These are phyloP conservation scores for Neoarthrinium moseri DNA, from an alignment of 2,329 filamentous ascomycete genomes.

Conservation along the genomic window DNA sequence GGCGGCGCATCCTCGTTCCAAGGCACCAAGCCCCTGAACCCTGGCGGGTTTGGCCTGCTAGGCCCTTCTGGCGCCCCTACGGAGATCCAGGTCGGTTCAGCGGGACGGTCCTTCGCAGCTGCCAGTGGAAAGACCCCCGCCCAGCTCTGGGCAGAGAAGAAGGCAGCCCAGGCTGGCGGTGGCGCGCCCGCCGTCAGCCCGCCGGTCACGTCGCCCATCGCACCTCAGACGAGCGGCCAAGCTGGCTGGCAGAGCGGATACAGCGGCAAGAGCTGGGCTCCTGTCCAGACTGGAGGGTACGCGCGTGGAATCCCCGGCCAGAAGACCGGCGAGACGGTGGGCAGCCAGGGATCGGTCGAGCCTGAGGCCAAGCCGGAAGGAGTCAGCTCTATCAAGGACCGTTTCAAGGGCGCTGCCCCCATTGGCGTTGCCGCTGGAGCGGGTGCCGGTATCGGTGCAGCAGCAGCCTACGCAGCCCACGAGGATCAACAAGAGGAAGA, in stretches of 20 bases:
- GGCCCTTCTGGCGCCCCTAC: slow-evolving; percentile 57
- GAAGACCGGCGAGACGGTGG: slow-evolving; percentile 57
- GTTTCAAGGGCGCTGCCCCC: slow-evolving; percentile 64
- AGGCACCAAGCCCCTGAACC: slow-evolving; percentile 86
- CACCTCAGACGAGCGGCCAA: slow-evolving; percentile 65
- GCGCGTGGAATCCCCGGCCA: slow-evolving; percentile 64
- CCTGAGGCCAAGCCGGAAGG: slow-evolving; percentile 60
- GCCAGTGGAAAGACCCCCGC: slow-evolving; percentile 94
- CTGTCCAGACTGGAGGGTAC: slow-evolving; percentile 73
- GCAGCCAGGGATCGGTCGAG: slow-evolving; percentile 35
- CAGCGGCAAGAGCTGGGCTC: slow-evolving; percentile 82
- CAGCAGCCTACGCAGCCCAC: slow-evolving; percentile 30
- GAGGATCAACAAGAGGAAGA: slow-evolving; percentile 31
- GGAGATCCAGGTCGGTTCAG: slow-evolving; percentile 58
- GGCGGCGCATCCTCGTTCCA: slow-evolving; percentile 69
- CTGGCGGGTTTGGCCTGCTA: slow-evolving; percentile 64
- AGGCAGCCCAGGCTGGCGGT: slow-evolving; percentile 72
- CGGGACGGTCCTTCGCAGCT: slow-evolving; percentile 91
- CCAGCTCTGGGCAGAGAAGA: slow-evolving; percentile 97
- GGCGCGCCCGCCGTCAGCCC: slow-evolving; percentile 49
- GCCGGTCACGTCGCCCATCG: slow-evolving; percentile 51
- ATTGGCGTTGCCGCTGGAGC: slow-evolving; percentile 28
- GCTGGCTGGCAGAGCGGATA: slow-evolving; percentile 86
- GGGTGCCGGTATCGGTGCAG: slow-evolving; percentile 14
- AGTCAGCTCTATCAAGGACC: slow-evolving; percentile 74